phyloP scores from a whole-genome alignment of 2,329 filamentous ascomycete species.

The Penicillium sp. region DNA sequence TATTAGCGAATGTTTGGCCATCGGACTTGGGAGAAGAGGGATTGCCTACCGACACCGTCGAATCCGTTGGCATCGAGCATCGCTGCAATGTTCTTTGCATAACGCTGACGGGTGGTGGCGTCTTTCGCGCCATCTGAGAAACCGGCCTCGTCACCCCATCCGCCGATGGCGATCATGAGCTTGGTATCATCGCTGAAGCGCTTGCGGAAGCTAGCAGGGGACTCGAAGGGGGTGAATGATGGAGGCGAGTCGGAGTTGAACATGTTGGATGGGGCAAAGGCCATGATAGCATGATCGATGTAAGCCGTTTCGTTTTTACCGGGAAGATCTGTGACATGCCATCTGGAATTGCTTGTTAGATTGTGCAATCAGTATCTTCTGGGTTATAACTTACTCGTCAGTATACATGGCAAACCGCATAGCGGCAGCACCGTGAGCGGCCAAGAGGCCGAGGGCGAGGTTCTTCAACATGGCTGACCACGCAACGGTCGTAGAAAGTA shows the following conservation, averaged over 20 bases:
- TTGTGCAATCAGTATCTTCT: neutral
- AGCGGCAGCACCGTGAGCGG: slow-evolving; percentile 29
- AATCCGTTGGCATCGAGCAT: slow-evolving; percentile 65
- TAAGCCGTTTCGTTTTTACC: slow-evolving; percentile 36
- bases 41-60: slow-evolving; percentile 60
- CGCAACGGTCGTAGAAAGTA: neutral
- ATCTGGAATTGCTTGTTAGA: slow-evolving; percentile 34
- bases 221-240: slow-evolving; percentile 56
- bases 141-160: slow-evolving; percentile 69
- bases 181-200: slow-evolving; percentile 60
- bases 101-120: slow-evolving; percentile 55
- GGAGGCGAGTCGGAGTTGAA: slow-evolving; percentile 51
- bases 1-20: slow-evolving; percentile 13
- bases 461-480: slow-evolving; percentile 25
- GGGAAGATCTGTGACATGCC: slow-evolving; percentile 42
- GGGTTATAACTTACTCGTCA: slow-evolving; percentile 43
- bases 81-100: slow-evolving; percentile 63
- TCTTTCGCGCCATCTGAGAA: slow-evolving; percentile 60
- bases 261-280: slow-evolving; percentile 53
- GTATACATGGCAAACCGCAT: slow-evolving; percentile 47
- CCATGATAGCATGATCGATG: slow-evolving; percentile 58
- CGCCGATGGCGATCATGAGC: slow-evolving; percentile 70
- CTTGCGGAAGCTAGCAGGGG: slow-evolving; percentile 52
- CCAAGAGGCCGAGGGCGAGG: slow-evolving; percentile 31
- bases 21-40: too few relatives aligned